Base-by-base conservation (phyloP, 208 protist species). In the Endotrypanum monterogeii region DNA sequence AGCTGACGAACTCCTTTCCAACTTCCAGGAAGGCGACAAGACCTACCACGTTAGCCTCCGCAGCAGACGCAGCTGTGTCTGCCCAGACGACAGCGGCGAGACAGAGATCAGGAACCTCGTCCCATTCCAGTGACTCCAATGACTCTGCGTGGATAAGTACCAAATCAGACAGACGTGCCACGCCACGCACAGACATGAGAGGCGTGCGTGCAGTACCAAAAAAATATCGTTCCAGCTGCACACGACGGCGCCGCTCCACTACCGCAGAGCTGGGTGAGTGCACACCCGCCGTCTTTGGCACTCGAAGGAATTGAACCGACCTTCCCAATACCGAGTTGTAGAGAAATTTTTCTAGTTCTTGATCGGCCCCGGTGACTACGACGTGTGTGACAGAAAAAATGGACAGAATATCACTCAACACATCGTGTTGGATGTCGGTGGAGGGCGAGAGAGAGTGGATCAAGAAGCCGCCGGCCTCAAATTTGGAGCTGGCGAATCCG, bases 371-470 rank as follows among this genome's bases (percentile, higher is more conserved):
- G 16, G 85, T 86, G 23, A 97, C 69, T 57, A 97, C 79, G 32
- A 97, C 77, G 82, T 97, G 89, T 3, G 90, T 94, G 32, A 92
- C 86, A 30, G 80, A 58, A 68, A 97, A 97, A 56, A 97, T 85
- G 48, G 86, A 83, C 28, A 92, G 58, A 8, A 95, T 56, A 66
- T 97, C 87, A 37, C 86, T 84, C 48, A 95, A 79, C 48, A 94
- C 67, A 65, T 91, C 86, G 11, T 76, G 79, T 16, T 86, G 83
- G 28, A 94, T 70, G 11, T 86, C 86, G 11, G 79, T 89, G 18
- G 76, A 85, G 76, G 86, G 93, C 0, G 86, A 86, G 84, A 97
- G 89, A 8, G 90, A 90, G 73, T 95, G 89, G 18, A 97, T 85
- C 50, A 97, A 83, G 4, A 93, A 46, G 4, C 93, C 93, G 14